Conservation (phyloP, 2,329 filamentous ascomycete genomes). For the Lachnellula hyalina region DNA sequence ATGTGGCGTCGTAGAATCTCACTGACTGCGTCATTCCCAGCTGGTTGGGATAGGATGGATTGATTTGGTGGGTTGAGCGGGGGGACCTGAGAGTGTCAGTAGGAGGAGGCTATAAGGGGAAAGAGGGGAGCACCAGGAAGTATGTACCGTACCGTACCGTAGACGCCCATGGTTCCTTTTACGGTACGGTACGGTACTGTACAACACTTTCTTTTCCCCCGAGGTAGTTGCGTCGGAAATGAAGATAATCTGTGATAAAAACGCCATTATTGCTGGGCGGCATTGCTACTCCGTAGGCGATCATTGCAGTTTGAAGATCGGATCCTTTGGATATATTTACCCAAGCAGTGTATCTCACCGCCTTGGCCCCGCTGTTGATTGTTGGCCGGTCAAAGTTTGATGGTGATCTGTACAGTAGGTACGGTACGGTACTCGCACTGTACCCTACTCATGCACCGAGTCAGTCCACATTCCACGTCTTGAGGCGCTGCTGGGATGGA, state of each 20-base stretch:
- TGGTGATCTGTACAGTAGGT: too few species aligned
- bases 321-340: neutral
- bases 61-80: neutral
- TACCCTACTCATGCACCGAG: too few species aligned
- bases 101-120: neutral
- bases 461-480: too few species aligned
- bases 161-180: too few species aligned
- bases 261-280: neutral
- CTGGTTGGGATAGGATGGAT: neutral
- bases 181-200: too few species aligned
- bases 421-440: too few species aligned
- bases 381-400: too few species aligned
- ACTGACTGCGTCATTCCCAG: neutral
- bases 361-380: neutral
- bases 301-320: neutral
- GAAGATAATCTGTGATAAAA: neutral
- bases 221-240: too few species aligned
- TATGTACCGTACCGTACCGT: too few species aligned
- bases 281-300: neutral
- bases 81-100: neutral
- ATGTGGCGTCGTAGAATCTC: neutral
- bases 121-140: neutral
- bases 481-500: too few species aligned
- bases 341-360: neutral
- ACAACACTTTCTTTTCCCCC: too few species aligned